Evolutionary conservation across 768 basidiomycete species (phyloP), one percentile per base, ranked within the genome.

Genomic region (Podaxis rugospora): DNA sequence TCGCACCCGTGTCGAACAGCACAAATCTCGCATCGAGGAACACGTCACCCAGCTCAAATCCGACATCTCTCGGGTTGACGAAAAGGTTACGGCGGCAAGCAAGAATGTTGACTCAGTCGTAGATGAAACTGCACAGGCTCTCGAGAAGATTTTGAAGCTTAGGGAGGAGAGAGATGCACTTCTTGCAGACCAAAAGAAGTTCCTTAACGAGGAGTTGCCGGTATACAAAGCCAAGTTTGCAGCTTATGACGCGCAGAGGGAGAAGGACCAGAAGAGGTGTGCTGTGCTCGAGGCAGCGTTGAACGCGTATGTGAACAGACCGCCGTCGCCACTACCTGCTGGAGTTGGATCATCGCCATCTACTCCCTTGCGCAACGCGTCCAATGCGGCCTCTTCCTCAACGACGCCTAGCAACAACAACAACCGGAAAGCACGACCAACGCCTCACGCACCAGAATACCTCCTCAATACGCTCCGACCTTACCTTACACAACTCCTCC

Each of bases 201-300:
- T 52, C 35, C 54, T 59, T 14, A 46, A 59, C 47, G 27, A 56
- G 40, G 47, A 50, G n/a, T 11, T 57, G 5, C 32, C 14, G 14
- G 64, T 59, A 36, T 67, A 32, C 7, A 62, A 67, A 35, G 39
- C 51, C 18, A 62, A 59, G 16, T 57, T 70, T 0, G 28, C 56
- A 16, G 53, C 32, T 1, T 68, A 62, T 44, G 46, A 62, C 0
- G 37, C 44, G 23, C 40, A 59, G 5, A 67, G 64, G 42, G 61
- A 65, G 13, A 47, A 63, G 25, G 65, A 66, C 13, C 23, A 39
- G 27, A 54, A 57, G n/a, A 55, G 56, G 27, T 62, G 65, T 25
- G 23, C 46, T 44, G 66, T 64, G 35, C 64, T 70, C 42, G 65
- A 67, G 55, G 46, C 55, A 3, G 68, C 70, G 21, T 51, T 71